Percentiles rank a stretch among this genome's conserved stretches.
phyloP scores from a whole-genome alignment of 2,329 filamentous ascomycete species.

The Zalaria sp. region DNA sequence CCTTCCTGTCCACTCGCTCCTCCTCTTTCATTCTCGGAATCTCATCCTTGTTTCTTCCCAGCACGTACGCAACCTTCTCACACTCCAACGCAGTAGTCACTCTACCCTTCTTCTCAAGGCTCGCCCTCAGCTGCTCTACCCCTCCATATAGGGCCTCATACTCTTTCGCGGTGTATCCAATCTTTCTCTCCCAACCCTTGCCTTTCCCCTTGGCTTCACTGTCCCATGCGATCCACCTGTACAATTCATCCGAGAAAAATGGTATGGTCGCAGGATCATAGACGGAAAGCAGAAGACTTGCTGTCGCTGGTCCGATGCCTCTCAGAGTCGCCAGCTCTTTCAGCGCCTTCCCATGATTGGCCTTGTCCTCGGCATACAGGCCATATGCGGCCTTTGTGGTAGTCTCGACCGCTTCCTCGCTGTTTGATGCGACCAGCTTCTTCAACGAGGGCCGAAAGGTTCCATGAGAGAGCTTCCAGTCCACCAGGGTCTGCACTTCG shows the following conservation, averaged over 20 bases:
- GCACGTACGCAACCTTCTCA: conserved; percentile 58
- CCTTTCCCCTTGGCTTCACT: conserved; percentile 28
- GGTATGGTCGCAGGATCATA: conserved; percentile 44
- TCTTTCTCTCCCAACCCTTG: conserved; percentile 31
- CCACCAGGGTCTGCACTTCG: conserved; percentile 46
- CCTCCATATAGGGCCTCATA: conserved; percentile 42
- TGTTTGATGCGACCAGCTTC: conserved; percentile 43
- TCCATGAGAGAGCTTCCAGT: conserved; percentile 53
- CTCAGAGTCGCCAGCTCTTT: conserved; percentile 45
- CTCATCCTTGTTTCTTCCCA: conserved; percentile 32
- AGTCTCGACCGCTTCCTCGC: conserved; percentile 28
- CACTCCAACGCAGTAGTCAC: conserved; percentile 44
- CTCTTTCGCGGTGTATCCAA: conserved; percentile 59
- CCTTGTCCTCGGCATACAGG: conserved; percentile 12
- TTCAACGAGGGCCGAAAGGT: conserved; percentile 34
- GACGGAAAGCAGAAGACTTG: conserved; percentile 57
- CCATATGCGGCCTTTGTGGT: conserved; percentile 40
- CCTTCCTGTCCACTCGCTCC: not conserved
- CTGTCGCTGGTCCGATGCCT: conserved; percentile 68
- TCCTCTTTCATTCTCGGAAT: conserved; percentile 1
- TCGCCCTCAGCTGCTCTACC: conserved; percentile 20
- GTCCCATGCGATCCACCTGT: conserved; percentile 48
- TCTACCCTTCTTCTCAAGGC: conserved; percentile 24
- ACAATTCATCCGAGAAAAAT: conserved; percentile 74
- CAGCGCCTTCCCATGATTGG: conserved; percentile 5